Conservation (phyloP, 257 asterid genomes). For the Solanum lignicaule region DNA sequence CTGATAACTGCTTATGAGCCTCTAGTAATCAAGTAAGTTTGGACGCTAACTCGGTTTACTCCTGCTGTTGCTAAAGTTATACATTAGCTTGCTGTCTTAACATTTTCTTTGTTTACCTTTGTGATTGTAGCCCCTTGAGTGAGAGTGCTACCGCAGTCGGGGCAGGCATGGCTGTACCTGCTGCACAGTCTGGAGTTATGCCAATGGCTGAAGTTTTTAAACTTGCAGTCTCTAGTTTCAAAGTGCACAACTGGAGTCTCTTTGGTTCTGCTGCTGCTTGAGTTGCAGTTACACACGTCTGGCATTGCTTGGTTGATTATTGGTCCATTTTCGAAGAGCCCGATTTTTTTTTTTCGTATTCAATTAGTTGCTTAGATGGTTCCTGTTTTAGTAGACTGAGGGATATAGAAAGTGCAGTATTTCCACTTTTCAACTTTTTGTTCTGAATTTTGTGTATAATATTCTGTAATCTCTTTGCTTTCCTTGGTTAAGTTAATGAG, state of each 20-base stretch:
- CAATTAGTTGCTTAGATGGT: neutral
- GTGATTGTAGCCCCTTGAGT: slow-evolving; percentile 55
- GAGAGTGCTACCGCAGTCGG: slow-evolving; percentile 70
- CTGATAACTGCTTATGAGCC: slow-evolving; percentile 89
- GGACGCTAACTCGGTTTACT: neutral
- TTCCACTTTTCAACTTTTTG: neutral
- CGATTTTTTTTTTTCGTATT: neutral
- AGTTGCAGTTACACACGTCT: neutral
- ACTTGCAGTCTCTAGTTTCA: slow-evolving; percentile 60
- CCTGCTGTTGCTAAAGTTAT: neutral
- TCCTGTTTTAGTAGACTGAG: neutral
- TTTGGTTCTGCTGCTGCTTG: slow-evolving; percentile 38
- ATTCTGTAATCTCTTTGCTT: neutral
- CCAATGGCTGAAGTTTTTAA: slow-evolving; percentile 76
- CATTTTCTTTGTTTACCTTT: neutral
- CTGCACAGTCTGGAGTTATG: slow-evolving; percentile 50
- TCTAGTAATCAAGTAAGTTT: slow-evolving; percentile 57
- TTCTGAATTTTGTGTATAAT: neutral
- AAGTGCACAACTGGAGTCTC: slow-evolving; percentile 75
- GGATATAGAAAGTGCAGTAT: neutral
- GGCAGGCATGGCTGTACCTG: slow-evolving; percentile 68
- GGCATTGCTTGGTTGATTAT: neutral
- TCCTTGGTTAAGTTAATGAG: neutral
- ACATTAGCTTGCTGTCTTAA: neutral
- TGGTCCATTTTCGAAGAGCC: neutral